These are phyloP conservation scores for Celoporthe dispersa DNA, from an alignment of 2,329 filamentous ascomycete species.

Conservation along the genomic window DNA sequence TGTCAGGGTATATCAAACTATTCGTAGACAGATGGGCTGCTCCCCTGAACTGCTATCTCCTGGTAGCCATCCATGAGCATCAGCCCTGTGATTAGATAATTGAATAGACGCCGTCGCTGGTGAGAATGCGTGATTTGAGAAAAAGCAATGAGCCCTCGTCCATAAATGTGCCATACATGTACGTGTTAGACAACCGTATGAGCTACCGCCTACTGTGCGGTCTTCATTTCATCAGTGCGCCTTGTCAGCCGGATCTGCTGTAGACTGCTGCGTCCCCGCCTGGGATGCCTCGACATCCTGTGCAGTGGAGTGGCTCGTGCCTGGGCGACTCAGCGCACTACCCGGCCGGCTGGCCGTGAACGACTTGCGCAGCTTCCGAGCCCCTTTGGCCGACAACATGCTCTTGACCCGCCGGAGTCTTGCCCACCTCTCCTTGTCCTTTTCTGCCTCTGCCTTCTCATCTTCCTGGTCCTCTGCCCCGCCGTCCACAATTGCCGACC, in stretches of 20 bases:
- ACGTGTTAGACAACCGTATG: neutral
- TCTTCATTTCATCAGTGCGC: neutral
- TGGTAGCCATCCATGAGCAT: neutral
- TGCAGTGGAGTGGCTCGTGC: slow-evolving; percentile 28
- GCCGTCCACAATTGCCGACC: slow-evolving; percentile 28
- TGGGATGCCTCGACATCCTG: slow-evolving; percentile 9
- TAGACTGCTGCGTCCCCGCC: slow-evolving; percentile 4
- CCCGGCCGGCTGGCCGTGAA: slow-evolving; percentile 46
- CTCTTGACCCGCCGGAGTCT: slow-evolving; percentile 72
- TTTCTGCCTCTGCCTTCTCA: slow-evolving; percentile 53
- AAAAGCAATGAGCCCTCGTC: neutral
- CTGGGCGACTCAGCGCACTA: slow-evolving; percentile 30
- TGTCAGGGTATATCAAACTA: neutral
- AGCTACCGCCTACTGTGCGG: neutral
- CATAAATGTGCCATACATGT: neutral
- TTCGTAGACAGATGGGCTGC: neutral
- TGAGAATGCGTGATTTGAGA: neutral
- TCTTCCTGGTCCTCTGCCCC: slow-evolving; percentile 53
- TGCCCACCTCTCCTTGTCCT: slow-evolving; percentile 77
- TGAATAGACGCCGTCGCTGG: neutral
- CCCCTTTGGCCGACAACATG: slow-evolving; percentile 68
- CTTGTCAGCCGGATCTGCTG: neutral
- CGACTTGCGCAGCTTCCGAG: slow-evolving; percentile 53
- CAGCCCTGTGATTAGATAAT: neutral
- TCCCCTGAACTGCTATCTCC: neutral